phyloP scores from a whole-genome alignment of 2,329 filamentous ascomycete species.

The Anthostomella pinea region DNA sequence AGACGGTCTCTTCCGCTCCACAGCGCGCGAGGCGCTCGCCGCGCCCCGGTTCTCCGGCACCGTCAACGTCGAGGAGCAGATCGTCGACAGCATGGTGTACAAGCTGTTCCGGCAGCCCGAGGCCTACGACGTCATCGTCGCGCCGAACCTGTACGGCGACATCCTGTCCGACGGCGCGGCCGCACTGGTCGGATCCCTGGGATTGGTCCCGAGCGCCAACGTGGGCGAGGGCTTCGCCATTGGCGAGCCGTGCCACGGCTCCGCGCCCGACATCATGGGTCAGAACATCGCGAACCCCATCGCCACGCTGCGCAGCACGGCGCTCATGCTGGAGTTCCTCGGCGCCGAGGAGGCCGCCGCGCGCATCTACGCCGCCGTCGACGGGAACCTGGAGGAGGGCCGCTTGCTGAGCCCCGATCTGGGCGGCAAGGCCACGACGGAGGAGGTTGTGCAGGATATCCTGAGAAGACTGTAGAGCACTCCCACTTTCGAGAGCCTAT shows the following conservation, averaged over 20 bases:
- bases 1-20: constrained; percentile 88
- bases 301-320: constrained; percentile 85
- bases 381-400: constrained; percentile 82
- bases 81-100: constrained; percentile 99
- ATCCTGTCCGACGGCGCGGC: constrained; percentile 94
- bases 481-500: no score
- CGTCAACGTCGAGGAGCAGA: constrained; percentile 86
- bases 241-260: constrained; percentile 96
- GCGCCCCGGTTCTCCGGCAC: constrained; percentile 55
- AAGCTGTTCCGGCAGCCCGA: constrained; percentile 96
- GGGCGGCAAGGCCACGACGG: constrained; percentile 80
- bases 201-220: constrained; percentile 91
- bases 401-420: constrained; percentile 83
- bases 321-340: constrained; percentile 94
- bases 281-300: constrained; percentile 93
- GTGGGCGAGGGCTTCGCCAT: constrained; percentile 94
- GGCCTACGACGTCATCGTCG: constrained; percentile 96
- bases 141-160: constrained; percentile 95
- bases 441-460: constrained; percentile 84
- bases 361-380: constrained; percentile 86
- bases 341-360: constrained; percentile 83
- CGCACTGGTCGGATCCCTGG: constrained; percentile 85
- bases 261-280: constrained; percentile 92
- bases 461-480: constrained; percentile 81
- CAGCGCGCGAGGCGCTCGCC: constrained; percentile 70